Evolutionary conservation across 2,329 filamentous ascomycete species (phyloP).

Genomic region (Chaetomium olivaceum): DNA sequence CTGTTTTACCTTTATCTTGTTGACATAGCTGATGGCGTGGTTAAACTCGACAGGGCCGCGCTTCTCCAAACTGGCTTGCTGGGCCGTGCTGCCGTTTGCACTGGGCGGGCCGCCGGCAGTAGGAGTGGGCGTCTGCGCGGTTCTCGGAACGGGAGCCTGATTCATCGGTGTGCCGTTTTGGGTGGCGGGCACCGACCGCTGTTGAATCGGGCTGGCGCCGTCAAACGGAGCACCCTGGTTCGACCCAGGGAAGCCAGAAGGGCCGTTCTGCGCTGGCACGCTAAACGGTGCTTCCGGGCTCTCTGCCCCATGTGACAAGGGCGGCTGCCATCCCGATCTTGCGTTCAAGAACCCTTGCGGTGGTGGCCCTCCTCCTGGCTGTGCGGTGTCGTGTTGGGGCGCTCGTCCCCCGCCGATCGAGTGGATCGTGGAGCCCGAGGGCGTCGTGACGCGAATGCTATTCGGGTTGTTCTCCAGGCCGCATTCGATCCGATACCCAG

Average conservation of each 20-base stretch:
- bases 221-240: constrained; percentile 42
- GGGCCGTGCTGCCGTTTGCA: constrained; percentile 60
- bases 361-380: constrained; percentile 40
- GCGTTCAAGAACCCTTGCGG: constrained; percentile 49
- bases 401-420: constrained; percentile 66
- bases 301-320: constrained; percentile 59
- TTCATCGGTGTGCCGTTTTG: constrained; percentile 42
- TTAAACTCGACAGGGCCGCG: constrained; percentile 97
- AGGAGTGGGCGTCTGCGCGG: constrained; percentile 60
- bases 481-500: constrained; percentile 95
- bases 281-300: constrained; percentile 65
- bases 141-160: constrained; percentile 51
- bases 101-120: constrained; percentile 55
- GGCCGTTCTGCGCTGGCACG: constrained; percentile 54
- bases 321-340: constrained; percentile 53
- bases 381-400: constrained; percentile 47
- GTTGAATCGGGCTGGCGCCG: constrained; percentile 36
- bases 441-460: constrained; percentile 93
- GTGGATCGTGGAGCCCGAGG: constrained; percentile 93
- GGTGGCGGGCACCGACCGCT: constrained; percentile 36
- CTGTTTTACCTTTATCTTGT: constrained; percentile 91
- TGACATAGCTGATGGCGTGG: constrained; percentile 98
- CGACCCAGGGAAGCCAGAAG: constrained; percentile 45
- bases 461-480: constrained; percentile 92
- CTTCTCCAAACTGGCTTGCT: constrained; percentile 71